Base-by-base conservation (phyloP, 1,139 yeast genomes). In the Meyerozyma athensensis region DNA sequence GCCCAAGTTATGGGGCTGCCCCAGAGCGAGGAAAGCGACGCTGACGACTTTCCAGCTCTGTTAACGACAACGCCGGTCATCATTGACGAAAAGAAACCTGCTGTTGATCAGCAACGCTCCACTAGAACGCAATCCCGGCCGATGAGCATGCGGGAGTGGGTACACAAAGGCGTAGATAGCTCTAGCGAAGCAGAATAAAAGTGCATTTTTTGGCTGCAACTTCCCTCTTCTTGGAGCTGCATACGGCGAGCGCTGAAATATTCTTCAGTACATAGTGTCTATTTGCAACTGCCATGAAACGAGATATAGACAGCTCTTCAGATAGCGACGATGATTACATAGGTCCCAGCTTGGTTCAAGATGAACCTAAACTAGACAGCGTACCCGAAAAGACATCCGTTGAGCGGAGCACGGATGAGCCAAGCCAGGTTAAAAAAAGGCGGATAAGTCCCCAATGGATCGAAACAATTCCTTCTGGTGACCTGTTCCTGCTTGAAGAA, bases 1-100 rank as follows among this genome's bases (percentile, higher is more conserved):
- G 62, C 68, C 40, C 73, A 69, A 45, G 72, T 68, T 2, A 48
- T 70, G 31, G 72, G 20, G 32, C 32, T 28, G 32, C 20, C 19
- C 55, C 55, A 7, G 54, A 50, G 5, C 9, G 67, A 63, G 23
- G 67, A 62, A 19, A 56, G 59, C 30, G 63, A 59, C 28, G 56
- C 49, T n/a, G 61, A 57, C 19, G 56, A 52, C 23, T 58, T 52
- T 32, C 45, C 32, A 14, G 20, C 32, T 12, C 32, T 18, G 20
- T 8, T 28, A n/a, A 28, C 20, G 4, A 28, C 17, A n/a, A 21
- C 30, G 10, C 43, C 36, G 17, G 44, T 48, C 10, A 45, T 46
- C 18, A 35, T 39, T 31, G 44, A 38, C 13, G 43, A 41, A 6
- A 30, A 24, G n/a, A 26, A 30, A 30, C 30, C 30, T 6, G 30